Evolutionary conservation across 441 rosid species (phyloP), one percentile per base, ranked within the genome.

Genomic region (Corymbia citriodora): DNA sequence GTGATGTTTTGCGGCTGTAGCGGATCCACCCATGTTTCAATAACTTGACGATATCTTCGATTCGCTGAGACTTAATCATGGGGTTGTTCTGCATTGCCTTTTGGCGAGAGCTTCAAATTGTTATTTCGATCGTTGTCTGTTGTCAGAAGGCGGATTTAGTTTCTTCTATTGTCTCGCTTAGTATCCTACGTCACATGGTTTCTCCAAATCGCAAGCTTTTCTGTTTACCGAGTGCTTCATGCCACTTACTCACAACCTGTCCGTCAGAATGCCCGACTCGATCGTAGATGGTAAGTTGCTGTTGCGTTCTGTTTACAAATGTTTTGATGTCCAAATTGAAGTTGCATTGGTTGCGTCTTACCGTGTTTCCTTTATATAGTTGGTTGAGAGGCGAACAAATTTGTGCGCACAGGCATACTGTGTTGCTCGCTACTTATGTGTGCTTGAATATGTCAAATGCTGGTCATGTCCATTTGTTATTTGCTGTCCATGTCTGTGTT

Each of bases 191-290:
- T 25, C 63, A 59, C 63, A 23, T 59, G n/a, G n/a, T 61, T 61
- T n/a, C 21, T 65, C 21, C 40, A 65, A 65, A 65, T 65, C 8
- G 21, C 8, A 31, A 31, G 45, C 23, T 68, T 68, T 31, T 31
- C 21, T 68, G 72, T 68, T 16, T 31, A 18, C 19, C 1, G 0
- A 31, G 79, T 31, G 36, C 13, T 68, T 68, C 23, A 9, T 17
- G 4, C 79, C 13, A 36, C 12, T 68, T 68, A 13, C 23, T 68
- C 79, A 68, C 45, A 33, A n/a, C 21, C 74, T 2, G 74, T 65
- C n/a, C 0, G 40, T n/a, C 74, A 0, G 19, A n/a, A 31, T 8
- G 40, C 40, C 0, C 21, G 21, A 65, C 9, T n/a, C 74, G n/a
- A 14, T n/a, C 1, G 74, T n/a, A 65, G 74, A n/a, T 65, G 45